Conservation (phyloP, 176 grass and related monocot genomes). For the Juncus effusus region DNA sequence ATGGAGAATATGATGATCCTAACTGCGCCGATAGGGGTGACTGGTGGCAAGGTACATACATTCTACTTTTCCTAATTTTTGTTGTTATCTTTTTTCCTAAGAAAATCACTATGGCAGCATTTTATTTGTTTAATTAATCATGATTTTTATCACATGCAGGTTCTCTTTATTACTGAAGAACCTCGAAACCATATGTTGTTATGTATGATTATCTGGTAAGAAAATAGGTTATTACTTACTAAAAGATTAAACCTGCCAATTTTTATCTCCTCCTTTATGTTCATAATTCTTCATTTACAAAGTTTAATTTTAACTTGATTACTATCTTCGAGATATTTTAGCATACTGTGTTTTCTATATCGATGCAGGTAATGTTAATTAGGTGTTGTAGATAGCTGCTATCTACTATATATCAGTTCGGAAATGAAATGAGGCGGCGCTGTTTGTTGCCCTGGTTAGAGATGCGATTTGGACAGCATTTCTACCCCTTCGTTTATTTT, state of each 20-base stretch:
- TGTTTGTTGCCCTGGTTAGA: slow-evolving; percentile 15
- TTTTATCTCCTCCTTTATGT: not conserved
- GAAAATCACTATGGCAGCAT: not conserved
- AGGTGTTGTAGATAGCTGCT: slow-evolving; percentile 20
- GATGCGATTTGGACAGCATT: slow-evolving; percentile 22
- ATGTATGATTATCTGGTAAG: slow-evolving; percentile 1
- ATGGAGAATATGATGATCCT: not conserved
- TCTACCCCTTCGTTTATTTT: slow-evolving; percentile 9
- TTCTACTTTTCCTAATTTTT: not conserved
- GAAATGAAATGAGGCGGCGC: slow-evolving; percentile 14
- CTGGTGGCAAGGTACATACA: slow-evolving; percentile 26
- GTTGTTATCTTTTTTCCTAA: too few species aligned
- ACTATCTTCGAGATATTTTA: too few species aligned
- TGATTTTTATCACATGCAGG: slow-evolving; percentile 4
- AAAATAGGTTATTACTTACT: slow-evolving; percentile 7
- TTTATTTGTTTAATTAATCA: not conserved
- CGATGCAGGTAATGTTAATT: slow-evolving; percentile 10
- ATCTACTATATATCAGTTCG: not conserved
- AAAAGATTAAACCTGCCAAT: not conserved
- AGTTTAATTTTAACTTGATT: too few species aligned
- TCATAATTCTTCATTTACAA: too few species aligned
- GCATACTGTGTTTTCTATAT: too few species aligned
- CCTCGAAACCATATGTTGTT: slow-evolving; percentile 2
- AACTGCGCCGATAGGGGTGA: slow-evolving; percentile 20
- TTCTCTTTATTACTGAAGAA: slow-evolving; percentile 25